Conservation (phyloP, 495 filamentous ascomycete species). For the Talaromyces thailandensis region DNA sequence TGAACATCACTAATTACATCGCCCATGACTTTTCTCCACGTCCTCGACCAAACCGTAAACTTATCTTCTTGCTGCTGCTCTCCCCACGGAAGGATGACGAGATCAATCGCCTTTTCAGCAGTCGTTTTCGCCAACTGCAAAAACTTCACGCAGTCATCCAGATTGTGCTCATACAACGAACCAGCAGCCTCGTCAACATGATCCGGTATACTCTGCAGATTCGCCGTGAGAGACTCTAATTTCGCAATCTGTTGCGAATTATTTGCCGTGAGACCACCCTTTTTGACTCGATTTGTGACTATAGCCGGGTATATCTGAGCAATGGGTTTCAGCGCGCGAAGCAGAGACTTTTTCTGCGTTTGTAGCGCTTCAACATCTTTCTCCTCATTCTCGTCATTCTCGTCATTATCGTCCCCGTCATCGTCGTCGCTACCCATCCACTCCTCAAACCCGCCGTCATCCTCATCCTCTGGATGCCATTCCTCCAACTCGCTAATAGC, state of each 20-base stretch:
- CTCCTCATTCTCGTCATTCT: slow-evolving; percentile 6
- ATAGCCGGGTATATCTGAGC: slow-evolving; percentile 34
- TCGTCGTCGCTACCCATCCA: slow-evolving; percentile 29
- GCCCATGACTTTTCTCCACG: slow-evolving; percentile 38
- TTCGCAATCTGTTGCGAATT: slow-evolving; percentile 11
- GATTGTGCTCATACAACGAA: slow-evolving; percentile 35
- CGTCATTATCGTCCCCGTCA: slow-evolving; percentile 25
- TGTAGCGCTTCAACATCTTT: slow-evolving; percentile 22
- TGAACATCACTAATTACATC: slow-evolving; percentile 19
- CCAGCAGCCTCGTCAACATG: slow-evolving; percentile 40
- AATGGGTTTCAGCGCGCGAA: slow-evolving; percentile 34
- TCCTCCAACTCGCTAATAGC: slow-evolving; percentile 76
- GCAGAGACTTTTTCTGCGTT: slow-evolving; percentile 26
- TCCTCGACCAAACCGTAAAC: slow-evolving; percentile 37
- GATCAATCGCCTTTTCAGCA: slow-evolving; percentile 21
- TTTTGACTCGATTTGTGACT: slow-evolving; percentile 27
- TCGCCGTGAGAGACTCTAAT: slow-evolving; percentile 22
- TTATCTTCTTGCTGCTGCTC: slow-evolving; percentile 25
- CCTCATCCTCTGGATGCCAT: slow-evolving; percentile 62
- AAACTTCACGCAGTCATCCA: slow-evolving; percentile 16
- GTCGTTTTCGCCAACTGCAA: slow-evolving; percentile 18
- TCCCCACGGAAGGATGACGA: slow-evolving; percentile 19
- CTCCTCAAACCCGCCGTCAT: slow-evolving; percentile 36
- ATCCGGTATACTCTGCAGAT: slow-evolving; percentile 31
- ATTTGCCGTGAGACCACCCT: slow-evolving; percentile 10